A percentile compares a stretch with the other conserved stretches of the same genome.
These are phyloP conservation scores for Amaranthus hypochondriacus DNA, from an alignment of 148 eudicot genomes.

Conservation along the genomic window DNA sequence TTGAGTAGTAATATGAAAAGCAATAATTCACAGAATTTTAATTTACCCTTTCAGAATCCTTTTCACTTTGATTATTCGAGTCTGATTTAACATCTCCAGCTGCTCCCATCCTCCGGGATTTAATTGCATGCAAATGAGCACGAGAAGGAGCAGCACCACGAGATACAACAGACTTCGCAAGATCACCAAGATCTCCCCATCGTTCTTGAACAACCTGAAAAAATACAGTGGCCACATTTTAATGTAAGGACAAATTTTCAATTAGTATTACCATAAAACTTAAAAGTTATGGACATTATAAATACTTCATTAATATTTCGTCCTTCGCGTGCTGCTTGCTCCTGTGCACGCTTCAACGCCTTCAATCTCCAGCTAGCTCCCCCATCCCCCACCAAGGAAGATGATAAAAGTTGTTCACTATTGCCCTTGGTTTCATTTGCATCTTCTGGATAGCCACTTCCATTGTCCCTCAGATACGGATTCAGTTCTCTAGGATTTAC, in stretches of 20 bases:
- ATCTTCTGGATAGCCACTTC: conserved; percentile 78
- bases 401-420: conserved; percentile 41
- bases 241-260: background rate
- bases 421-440: conserved; percentile 36
- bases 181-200: conserved; percentile 87
- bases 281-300: conserved; percentile 2
- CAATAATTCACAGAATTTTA: background rate
- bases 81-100: conserved; percentile 36
- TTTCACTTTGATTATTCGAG: conserved; percentile 32
- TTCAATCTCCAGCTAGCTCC: conserved; percentile 99
- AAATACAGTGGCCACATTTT: conserved; percentile 4
- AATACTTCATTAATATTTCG: conserved; percentile 62
- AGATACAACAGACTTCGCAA: conserved; percentile 82
- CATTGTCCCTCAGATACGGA: conserved; percentile 66
- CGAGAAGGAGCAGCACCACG: conserved; percentile 76
- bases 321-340: conserved; percentile 93
- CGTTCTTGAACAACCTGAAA: conserved; percentile 85
- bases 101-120: conserved; percentile 50
- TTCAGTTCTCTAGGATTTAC: conserved; percentile 74
- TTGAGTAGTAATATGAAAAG: background rate
- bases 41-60: conserved; percentile 46
- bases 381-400: conserved; percentile 87
- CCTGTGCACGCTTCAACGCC: conserved; percentile 88
- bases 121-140: conserved; percentile 84
- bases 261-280: background rate